Conservation (phyloP, 129 eudicot species). For the Lactuca sativa region DNA sequence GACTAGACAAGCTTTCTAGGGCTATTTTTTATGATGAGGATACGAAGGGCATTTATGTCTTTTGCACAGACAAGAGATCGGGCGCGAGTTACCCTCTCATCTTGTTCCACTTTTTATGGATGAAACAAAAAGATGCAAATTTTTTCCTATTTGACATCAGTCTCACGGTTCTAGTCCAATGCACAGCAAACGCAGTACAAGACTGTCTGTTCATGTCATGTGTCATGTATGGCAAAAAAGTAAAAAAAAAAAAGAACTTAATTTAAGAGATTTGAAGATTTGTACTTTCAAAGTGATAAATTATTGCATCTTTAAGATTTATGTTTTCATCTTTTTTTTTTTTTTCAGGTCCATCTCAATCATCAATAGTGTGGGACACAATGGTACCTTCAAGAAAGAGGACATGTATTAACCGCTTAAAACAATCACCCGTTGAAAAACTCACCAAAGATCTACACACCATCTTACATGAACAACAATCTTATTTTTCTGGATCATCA, state of each 20-base stretch:
- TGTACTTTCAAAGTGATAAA: neutral
- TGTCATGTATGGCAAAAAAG: too few species aligned
- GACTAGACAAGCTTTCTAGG: neutral
- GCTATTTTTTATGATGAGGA: neutral
- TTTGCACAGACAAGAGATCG: neutral
- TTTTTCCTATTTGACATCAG: neutral
- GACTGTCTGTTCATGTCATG: too few species aligned
- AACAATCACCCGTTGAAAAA: slow-evolving; percentile 90
- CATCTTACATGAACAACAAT: slow-evolving; percentile 82
- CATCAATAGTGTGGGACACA: slow-evolving; percentile 86
- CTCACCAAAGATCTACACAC: slow-evolving; percentile 81
- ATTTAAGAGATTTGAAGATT: neutral
- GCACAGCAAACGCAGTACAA: neutral
- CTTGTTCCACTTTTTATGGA: neutral
- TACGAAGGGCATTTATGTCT: neutral
- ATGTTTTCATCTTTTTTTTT: neutral
- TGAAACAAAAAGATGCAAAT: neutral
- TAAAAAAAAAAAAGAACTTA: too few species aligned
- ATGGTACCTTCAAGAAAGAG: slow-evolving; percentile 90
- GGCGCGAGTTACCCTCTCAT: neutral
- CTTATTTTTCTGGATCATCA: slow-evolving; percentile 76
- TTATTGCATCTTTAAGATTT: neutral
- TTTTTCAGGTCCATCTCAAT: slow-evolving; percentile 74
- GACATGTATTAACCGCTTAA: slow-evolving; percentile 72
- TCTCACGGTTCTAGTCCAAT: neutral